These are phyloP conservation scores for Apiospora hydei DNA, from an alignment of 2,329 filamentous ascomycete species.

Conservation along the genomic window DNA sequence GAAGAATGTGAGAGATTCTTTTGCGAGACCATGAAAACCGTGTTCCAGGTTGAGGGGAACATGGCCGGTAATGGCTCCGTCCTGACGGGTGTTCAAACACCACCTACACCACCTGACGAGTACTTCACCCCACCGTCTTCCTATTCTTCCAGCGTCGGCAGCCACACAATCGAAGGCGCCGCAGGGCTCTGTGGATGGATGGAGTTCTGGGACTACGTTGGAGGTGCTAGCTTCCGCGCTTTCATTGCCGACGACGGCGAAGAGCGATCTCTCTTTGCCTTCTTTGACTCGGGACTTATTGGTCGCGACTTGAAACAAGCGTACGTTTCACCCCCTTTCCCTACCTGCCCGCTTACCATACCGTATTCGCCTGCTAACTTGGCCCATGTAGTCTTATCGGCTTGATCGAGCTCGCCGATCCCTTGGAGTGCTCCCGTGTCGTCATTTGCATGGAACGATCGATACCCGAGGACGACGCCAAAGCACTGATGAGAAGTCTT, in stretches of 20 bases:
- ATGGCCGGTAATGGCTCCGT: slow-evolving; percentile 79
- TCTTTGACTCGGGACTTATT: slow-evolving; percentile 78
- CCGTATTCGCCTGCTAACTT: slow-evolving; percentile 38
- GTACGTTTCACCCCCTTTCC: slow-evolving; percentile 58
- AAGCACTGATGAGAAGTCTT: slow-evolving; percentile 78
- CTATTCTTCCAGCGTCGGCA: slow-evolving; percentile 41
- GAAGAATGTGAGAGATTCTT: slow-evolving; percentile 99
- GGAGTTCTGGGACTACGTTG: slow-evolving; percentile 86
- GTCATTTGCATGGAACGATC: slow-evolving; percentile 82
- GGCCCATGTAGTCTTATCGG: slow-evolving; percentile 77
- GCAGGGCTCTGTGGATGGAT: slow-evolving; percentile 67
- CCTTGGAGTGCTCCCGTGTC: slow-evolving; percentile 78
- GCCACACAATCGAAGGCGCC: slow-evolving; percentile 36
- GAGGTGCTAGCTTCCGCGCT: slow-evolving; percentile 83
- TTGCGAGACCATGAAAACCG: slow-evolving; percentile 91
- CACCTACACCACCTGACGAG: slow-evolving; percentile 61
- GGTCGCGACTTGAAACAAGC: slow-evolving; percentile 85
- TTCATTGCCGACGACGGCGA: slow-evolving; percentile 77
- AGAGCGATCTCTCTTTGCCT: slow-evolving; percentile 82
- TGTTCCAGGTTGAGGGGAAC: slow-evolving; percentile 96
- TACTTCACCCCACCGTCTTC: slow-evolving; percentile 47
- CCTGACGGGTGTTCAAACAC: slow-evolving; percentile 75
- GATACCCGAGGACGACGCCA: slow-evolving; percentile 66
- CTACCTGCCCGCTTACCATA: slow-evolving; percentile 27
- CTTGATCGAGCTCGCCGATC: slow-evolving; percentile 85